Conservation (phyloP, 202 grass and related monocot genomes). For the Saccharum hybrid region DNA sequence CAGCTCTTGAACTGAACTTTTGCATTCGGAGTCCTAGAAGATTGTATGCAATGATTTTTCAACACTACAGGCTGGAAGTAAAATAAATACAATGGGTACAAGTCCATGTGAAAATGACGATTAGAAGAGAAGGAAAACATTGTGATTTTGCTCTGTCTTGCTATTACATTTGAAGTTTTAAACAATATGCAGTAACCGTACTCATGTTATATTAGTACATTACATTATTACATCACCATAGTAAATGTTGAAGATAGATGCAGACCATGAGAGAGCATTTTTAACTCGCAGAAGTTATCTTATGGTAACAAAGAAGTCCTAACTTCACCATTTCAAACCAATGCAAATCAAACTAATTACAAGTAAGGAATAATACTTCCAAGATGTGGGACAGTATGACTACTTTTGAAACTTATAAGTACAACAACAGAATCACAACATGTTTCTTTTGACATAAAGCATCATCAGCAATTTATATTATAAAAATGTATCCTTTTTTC, state of each 20-base stretch:
- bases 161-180: constrained; percentile 1
- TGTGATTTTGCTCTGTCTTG: background rate
- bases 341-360: background rate
- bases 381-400: background rate
- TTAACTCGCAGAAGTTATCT: background rate
- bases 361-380: background rate
- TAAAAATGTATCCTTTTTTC: background rate
- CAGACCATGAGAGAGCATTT: constrained; percentile 2
- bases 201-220: background rate
- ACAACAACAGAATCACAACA: background rate
- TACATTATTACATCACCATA: background rate
- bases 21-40: constrained; percentile 8
- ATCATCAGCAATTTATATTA: background rate
- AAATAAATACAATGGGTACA: constrained; percentile 6
- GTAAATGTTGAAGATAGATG: constrained; percentile 11
- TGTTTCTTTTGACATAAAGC: background rate
- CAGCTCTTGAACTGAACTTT: background rate
- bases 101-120: constrained; percentile 5
- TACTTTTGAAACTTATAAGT: background rate
- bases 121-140: constrained; percentile 15
- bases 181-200: background rate
- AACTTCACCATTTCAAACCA: constrained; percentile 15
- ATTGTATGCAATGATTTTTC: background rate
- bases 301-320: background rate
- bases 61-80: constrained; percentile 17